phyloP scores from a whole-genome alignment of 2,329 filamentous ascomycete species.

The Stylonectria norvegica region DNA sequence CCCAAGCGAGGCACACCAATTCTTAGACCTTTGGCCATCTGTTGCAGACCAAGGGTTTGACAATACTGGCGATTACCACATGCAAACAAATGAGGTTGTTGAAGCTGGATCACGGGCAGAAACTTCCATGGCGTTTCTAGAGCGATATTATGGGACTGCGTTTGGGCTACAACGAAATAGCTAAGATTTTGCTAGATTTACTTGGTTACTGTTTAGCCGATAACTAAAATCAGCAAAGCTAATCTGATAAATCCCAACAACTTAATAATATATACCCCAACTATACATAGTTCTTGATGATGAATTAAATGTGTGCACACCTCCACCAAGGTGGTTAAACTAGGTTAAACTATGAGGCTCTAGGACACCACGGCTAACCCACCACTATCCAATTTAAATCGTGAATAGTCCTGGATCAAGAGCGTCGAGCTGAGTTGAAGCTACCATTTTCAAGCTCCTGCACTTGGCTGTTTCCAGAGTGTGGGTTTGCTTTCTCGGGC shows the following conservation, averaged over 20 bases:
- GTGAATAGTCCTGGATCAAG: too few species aligned
- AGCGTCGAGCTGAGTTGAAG: not conserved
- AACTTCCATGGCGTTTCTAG: not conserved
- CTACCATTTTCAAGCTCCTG: not conserved
- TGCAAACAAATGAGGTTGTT: not conserved
- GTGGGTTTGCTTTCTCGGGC: not conserved
- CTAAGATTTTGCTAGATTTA: not conserved
- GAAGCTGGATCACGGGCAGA: not conserved
- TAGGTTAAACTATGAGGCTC: too few species aligned
- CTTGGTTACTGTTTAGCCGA: too few species aligned
- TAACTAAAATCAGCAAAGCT: too few species aligned
- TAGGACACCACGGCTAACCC: too few species aligned
- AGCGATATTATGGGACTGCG: not conserved
- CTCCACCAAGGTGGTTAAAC: too few species aligned
- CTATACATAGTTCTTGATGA: too few species aligned
- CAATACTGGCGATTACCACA: not conserved
- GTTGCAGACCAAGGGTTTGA: not conserved
- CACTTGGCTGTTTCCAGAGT: not conserved
- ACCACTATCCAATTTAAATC: too few species aligned
- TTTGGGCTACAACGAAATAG: not conserved
- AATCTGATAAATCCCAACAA: too few species aligned
- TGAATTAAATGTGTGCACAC: too few species aligned
- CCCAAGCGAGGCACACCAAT: not conserved
- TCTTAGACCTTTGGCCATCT: not conserved
- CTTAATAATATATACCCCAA: too few species aligned